Base-by-base conservation (phyloP, 2,329 filamentous ascomycete genomes). In the Penicillium sp. region DNA sequence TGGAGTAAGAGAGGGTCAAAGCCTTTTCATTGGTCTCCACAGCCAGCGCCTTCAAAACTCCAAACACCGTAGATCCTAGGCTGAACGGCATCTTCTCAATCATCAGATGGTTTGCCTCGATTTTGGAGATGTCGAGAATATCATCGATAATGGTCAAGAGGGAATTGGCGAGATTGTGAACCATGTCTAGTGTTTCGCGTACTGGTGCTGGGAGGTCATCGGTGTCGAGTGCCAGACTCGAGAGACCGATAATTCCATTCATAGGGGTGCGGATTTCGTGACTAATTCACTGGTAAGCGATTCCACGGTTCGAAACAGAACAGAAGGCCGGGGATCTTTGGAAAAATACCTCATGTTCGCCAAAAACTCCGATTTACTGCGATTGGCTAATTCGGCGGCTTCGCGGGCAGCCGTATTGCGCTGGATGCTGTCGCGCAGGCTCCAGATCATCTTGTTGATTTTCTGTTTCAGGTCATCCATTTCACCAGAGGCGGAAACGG, bases 381-480 rank as follows among this genome's bases (percentile, higher is more conserved):
- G 90, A 75, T 95, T 96, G 52, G 90, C 90, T 65, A 95, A 74
- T 66, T 96, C 90, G 60, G 90, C 90, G 42, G 90, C 89, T 69
- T 96, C 90, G 67, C 90, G 85, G 44, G 90, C 90, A 56, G 90
- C 87, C 1, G 89, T 95, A 66, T 96, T 96, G 63, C 89, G 83
- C 67, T 96, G 90, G 55, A 96, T 95, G 74, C 86, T 91, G 71
- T 96, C 90, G 56, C 90, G 79, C 55, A 96, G 73, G 66, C 93
- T 95, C 66, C 86, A 90, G 37, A 96, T 90, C 90, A 96, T 96
- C 73, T 93, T 87, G 66, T 96, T 96, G 78, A 96, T 96, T 76
- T 95, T 96, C 62, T 90, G 84, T 72, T 96, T 96, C 59, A 96
- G 78, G 68, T 95, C 90, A 69, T 95, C 91, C 90, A 96, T 96